Evolutionary conservation across 176 grass and related monocot genomes (phyloP).

Genomic region (Hyparrhenia diplandra): DNA sequence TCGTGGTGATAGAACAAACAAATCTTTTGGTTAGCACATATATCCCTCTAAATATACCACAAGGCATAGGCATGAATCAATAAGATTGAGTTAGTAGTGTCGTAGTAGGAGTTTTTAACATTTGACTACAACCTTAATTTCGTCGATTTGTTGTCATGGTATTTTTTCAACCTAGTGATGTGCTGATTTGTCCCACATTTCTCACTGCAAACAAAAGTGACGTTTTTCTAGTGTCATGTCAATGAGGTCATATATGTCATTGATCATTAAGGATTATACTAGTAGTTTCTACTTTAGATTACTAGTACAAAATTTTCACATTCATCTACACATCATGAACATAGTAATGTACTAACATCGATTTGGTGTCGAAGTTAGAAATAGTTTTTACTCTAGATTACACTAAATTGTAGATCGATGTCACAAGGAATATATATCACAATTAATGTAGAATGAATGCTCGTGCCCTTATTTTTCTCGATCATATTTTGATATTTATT

Average conservation of each 20-base stretch:
- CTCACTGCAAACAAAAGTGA: neutral
- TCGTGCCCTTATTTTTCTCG: neutral
- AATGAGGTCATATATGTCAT: neutral
- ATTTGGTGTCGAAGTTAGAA: neutral
- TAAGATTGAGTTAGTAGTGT: neutral
- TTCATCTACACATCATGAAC: no score
- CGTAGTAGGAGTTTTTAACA: neutral
- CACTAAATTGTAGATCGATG: neutral
- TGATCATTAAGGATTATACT: neutral
- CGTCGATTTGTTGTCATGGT: no score
- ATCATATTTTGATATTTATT: no score
- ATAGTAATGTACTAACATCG: neutral
- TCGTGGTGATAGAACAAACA: neutral
- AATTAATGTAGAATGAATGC: neutral
- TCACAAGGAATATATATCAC: neutral
- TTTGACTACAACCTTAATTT: neutral
- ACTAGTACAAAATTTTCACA: neutral
- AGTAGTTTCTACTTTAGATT: neutral
- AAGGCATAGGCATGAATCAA: neutral
- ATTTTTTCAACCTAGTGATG: neutral
- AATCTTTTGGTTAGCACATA: neutral
- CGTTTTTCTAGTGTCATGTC: neutral
- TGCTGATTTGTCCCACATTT: neutral
- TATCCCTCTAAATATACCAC: neutral
- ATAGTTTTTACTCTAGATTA: neutral